Percentiles rank a stretch among this genome's conserved stretches.
These are phyloP conservation scores for Sphaerulina musiva DNA, from an alignment of 2,329 filamentous ascomycete species.

Conservation along the genomic window DNA sequence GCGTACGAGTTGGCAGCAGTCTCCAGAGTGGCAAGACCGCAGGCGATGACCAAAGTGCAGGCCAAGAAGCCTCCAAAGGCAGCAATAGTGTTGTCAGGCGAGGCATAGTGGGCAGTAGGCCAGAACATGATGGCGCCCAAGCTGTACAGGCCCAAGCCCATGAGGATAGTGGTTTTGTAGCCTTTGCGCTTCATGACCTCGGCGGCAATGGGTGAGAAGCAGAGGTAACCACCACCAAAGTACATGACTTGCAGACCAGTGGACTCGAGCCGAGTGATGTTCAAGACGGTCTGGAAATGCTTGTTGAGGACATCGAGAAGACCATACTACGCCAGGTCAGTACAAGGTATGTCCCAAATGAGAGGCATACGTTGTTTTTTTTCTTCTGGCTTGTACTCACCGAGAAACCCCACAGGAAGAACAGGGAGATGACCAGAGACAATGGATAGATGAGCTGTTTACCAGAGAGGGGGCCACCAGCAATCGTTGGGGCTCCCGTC, in stretches of 20 bases:
- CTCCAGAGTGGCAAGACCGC: constrained; percentile 37
- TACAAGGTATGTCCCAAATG: background rate
- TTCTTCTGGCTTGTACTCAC: background rate
- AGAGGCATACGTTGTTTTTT: background rate
- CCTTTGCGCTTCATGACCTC: constrained; percentile 41
- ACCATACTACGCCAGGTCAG: background rate
- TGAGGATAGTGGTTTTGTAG: constrained; percentile 43
- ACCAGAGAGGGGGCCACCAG: constrained; percentile 40
- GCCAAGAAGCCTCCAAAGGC: constrained; percentile 36
- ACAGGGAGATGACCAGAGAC: constrained; percentile 42
- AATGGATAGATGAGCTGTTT: constrained; percentile 46
- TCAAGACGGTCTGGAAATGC: constrained; percentile 34
- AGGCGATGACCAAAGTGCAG: constrained; percentile 37
- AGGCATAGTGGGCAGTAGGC: constrained; percentile 34
- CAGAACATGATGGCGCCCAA: constrained; percentile 37
- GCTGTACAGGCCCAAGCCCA: constrained; percentile 35
- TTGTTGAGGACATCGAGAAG: constrained; percentile 35
- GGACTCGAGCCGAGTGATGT: constrained; percentile 38
- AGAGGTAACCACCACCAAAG: constrained; percentile 40
- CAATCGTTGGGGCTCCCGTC: constrained; percentile 33
- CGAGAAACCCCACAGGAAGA: constrained; percentile 38
- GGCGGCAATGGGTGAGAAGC: constrained; percentile 39
- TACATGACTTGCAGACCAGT: constrained; percentile 42
- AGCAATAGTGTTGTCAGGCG: constrained; percentile 26
- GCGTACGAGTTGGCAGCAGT: constrained; percentile 38